phyloP scores from a whole-genome alignment of 768 basidiomycete species.

The Leccinum disarticulatum region DNA sequence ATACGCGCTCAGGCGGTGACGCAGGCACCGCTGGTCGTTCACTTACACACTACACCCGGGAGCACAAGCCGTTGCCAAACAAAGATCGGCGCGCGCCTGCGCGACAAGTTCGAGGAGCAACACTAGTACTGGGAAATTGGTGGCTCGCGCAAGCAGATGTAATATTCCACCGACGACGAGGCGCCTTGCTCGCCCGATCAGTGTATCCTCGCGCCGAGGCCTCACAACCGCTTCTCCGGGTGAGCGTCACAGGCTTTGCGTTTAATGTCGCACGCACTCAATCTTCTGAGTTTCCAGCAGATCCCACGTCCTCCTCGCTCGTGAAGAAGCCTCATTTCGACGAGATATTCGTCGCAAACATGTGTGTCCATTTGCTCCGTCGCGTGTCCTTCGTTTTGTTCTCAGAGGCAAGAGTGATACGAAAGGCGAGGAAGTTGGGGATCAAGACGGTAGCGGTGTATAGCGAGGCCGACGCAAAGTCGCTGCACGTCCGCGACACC shows the following conservation, averaged over 20 bases:
- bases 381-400: neutral
- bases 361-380: slow-evolving; percentile 37
- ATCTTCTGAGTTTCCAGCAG: neutral
- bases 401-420: slow-evolving; percentile 91
- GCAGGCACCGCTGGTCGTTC: slow-evolving; percentile 7
- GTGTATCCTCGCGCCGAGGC: slow-evolving; percentile 4
- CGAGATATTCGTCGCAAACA: slow-evolving; percentile 90
- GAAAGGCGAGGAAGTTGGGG: slow-evolving; percentile 83
- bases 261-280: neutral
- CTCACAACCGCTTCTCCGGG: slow-evolving; percentile 20
- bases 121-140: slow-evolving; percentile 2
- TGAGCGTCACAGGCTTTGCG: slow-evolving; percentile 5
- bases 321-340: slow-evolving; percentile 63
- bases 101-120: too few relatives aligned
- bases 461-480: slow-evolving; percentile 79
- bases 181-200: neutral
- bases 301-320: neutral
- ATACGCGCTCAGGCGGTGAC: slow-evolving; percentile 16
- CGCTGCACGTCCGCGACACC: slow-evolving; percentile 82
- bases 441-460: slow-evolving; percentile 92
- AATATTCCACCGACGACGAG: slow-evolving; percentile 1
- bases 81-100: too few relatives aligned
- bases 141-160: slow-evolving; percentile 4
- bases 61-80: too few relatives aligned
- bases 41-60: neutral